Percentiles rank a stretch among this genome's conserved stretches.
These are phyloP conservation scores for Ceratocystis destructans DNA, from an alignment of 2,329 filamentous ascomycete genomes.

Conservation along the genomic window DNA sequence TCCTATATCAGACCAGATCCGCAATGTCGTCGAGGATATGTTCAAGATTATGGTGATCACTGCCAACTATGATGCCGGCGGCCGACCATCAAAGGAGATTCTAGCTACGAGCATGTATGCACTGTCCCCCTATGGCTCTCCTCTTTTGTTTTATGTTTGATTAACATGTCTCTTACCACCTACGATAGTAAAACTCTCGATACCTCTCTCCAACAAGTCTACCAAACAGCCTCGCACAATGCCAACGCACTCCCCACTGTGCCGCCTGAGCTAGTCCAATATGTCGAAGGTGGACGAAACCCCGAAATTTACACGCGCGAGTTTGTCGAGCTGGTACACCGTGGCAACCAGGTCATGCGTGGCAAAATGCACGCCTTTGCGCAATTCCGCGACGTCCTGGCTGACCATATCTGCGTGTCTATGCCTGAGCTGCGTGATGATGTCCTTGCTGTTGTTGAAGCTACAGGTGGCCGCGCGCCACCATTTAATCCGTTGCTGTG, in stretches of 20 bases:
- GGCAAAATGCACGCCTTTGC: slow-evolving; percentile 51
- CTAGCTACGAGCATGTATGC: slow-evolving; percentile 39
- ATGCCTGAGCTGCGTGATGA: slow-evolving; percentile 47
- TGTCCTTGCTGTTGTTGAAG: slow-evolving; percentile 36
- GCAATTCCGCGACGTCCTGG: slow-evolving; percentile 48
- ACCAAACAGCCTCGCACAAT: slow-evolving; percentile 30
- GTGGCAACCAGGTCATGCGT: slow-evolving; percentile 52
- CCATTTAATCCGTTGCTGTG: background rate
- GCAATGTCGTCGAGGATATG: slow-evolving; percentile 49
- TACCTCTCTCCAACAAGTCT: slow-evolving; percentile 28
- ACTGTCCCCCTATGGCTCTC: no score
- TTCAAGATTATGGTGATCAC: slow-evolving; percentile 52
- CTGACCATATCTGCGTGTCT: slow-evolving; percentile 41
- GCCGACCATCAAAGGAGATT: slow-evolving; percentile 40
- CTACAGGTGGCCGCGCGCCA: slow-evolving; percentile 27
- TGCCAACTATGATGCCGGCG: slow-evolving; percentile 43
- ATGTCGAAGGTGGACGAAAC: slow-evolving; percentile 58
- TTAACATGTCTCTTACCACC: background rate
- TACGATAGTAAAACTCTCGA: slow-evolving; percentile 30
- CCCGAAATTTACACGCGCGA: slow-evolving; percentile 62
- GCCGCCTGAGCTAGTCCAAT: slow-evolving; percentile 50
- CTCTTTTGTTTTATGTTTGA: background rate
- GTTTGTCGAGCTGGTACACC: slow-evolving; percentile 54
- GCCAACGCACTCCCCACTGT: slow-evolving; percentile 35
- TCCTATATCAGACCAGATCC: slow-evolving; percentile 38